Evolutionary conservation across 2,329 filamentous ascomycete genomes (phyloP), one percentile per base, ranked within the genome.

Genomic region (Trichophyton simii): DNA sequence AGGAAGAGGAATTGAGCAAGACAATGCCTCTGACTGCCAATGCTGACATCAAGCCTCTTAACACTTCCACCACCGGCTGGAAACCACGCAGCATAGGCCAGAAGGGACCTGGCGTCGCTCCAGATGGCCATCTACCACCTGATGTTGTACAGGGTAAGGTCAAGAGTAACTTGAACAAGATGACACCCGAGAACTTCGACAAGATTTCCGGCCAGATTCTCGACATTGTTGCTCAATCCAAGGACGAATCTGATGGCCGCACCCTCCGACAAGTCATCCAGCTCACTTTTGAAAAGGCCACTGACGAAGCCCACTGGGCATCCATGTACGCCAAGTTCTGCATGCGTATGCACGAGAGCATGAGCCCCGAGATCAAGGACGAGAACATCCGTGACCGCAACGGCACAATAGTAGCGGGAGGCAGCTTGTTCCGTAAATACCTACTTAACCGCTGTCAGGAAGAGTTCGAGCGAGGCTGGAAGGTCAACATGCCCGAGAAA

Each of bases 311-410:
- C 68, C 92, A 97, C 78, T 99, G 94, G 92, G 92, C 92, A 60
- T 89, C 89, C 20, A 97, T 97, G 89, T 99, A 99, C 72, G 94
- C 94, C 72, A 94, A 91, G 76, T 99, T 99, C 83, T 96, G 91
- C 80, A 91, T 92, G 81, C 86, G 88, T 66, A 97, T 97, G 94
- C 81, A 97, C 64, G 88, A 95, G 74, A 91, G 84, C 64, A 97
- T 96, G 89, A 95, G 89, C 76, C 77, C 88, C 22, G 92, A 96
- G 57, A 95, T 99, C 72, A 90, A 91, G 69, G 94, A 99, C 69
- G 91, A 96, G 78, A 92, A 86, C 65, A 95, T 99, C 75, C 86
- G 85, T 67, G 94, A 99, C 79, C 95, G 90, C 82, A 83, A 83
- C 64, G 90, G 89, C 68, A 87, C 91, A 62, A 84, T 95, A 61